Base-by-base conservation (phyloP, 108 stramenopile species). In the Discostella pseudostelligera region DNA sequence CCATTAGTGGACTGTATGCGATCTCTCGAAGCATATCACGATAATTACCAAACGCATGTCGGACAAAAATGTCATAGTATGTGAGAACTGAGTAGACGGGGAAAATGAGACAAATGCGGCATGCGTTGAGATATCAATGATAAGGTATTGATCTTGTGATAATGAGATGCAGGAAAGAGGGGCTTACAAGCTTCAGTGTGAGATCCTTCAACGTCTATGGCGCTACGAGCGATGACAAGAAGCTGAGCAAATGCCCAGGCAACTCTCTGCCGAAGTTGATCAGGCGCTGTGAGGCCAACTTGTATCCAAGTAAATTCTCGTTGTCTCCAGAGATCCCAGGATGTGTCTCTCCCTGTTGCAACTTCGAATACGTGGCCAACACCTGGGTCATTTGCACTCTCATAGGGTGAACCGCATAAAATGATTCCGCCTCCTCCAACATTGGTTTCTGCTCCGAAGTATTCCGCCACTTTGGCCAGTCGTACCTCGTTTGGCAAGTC, bases 31-130 rank as follows among this genome's bases (percentile, higher is more conserved):
- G 61, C 9, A 89, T 62, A 54, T 93, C 85, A 24, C 71, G 53
- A 51, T 85, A 89, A 63, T 85, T 90, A 42, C 88, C 88, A 69
- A 93, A 93, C 6, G 88, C 88, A 67, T 89, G 76, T 39, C 86
- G 71, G 4, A 88, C 83, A 60, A 87, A 86, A 47, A 90, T 90
- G 54, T 90, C 89, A 74, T 90, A 85, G 45, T 81, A 90, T 4
- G 57, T 55, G 39, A 78, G 29, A 54, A 70, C 32, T 32, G 3
- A 5, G 32, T 32, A 74, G 13, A 67, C 29, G 47, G 78, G n/a
- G 80, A 21, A 74, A 39, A 29, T 59, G 20, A 17, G 4, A 24
- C 2, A 45, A 42, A 21, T 44, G 19, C 11, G 57, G 19, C 16
- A 11, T 42, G 57, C 3, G 32, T 4, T 32, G 32, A 32, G 32